Base-by-base conservation (phyloP, 176 grass and related monocot genomes). In the Oryza officinalis region DNA sequence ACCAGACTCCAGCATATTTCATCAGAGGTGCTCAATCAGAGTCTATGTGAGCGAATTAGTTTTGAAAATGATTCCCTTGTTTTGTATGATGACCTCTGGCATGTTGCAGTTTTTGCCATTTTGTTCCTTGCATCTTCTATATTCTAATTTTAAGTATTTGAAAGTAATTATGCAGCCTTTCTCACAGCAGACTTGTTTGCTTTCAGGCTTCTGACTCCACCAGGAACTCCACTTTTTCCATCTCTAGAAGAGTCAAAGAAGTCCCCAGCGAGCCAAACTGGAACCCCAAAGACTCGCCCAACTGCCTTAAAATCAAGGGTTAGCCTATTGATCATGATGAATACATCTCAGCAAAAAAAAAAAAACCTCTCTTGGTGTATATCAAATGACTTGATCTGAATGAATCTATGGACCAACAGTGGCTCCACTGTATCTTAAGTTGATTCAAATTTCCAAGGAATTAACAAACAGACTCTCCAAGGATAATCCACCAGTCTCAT, bases 131-230 rank as follows among this genome's bases (percentile, higher is more conserved):
- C 1, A 17, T 81, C 71, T 15, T 82, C 10, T 27, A 49, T 61
- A 50, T 43, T 13, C 18, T 68, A 12, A 13, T 26, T 85, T 60
- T 35, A 69, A 78, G 28, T 86, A 65, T 77, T 77, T 33, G 2
- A 3, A 50, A 45, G 30, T 82, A 26, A 26, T 64, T 79, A 63
- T 82, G 6, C 69, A 76, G 65, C 63, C 23, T 71, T 75, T 74
- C 78, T 84, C n/a, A 91, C 70, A 72, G 23, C 31, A 41, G 89
- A 35, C 80, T 26, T 64, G 17, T 88, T 86, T 35, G 72, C 52
- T 84, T 89, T 73, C 91, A 98, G 96, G 96, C 89, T 98, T 90
- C 84, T 98, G 65, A 98, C 96, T 38, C 96, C 96, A 25, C 96
- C 96, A 52, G 96, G 96, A 63, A 98, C 96, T 78, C 93, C 96